phyloP scores from a whole-genome alignment of 768 basidiomycete species.

The Boletus vinaceobasis region DNA sequence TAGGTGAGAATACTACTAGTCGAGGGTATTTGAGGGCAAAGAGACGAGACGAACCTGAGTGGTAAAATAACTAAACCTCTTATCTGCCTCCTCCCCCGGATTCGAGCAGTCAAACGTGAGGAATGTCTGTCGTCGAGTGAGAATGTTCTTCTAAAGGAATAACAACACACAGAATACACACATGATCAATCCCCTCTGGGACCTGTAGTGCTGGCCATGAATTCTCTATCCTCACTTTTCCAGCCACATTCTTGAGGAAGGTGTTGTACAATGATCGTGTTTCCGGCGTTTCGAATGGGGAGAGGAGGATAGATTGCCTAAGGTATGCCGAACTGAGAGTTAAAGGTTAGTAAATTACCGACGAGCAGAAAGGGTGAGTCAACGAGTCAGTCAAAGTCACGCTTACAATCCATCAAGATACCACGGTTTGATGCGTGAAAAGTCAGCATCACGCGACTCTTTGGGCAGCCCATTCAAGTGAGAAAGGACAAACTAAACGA shows the following conservation, averaged over 20 bases:
- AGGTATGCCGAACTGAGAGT: slow-evolving; percentile 68
- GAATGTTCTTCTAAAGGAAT: not conserved
- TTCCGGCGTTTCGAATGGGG: slow-evolving; percentile 88
- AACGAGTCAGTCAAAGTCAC: slow-evolving; percentile 30
- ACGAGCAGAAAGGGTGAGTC: slow-evolving; percentile 65
- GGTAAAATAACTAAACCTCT: slow-evolving; percentile 83
- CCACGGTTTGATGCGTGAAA: slow-evolving; percentile 97
- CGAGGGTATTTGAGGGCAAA: not conserved
- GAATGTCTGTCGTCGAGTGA: slow-evolving; percentile 51
- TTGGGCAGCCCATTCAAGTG: slow-evolving; percentile 88
- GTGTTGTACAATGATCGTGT: slow-evolving; percentile 73
- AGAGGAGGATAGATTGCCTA: slow-evolving; percentile 85
- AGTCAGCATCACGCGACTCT: slow-evolving; percentile 91
- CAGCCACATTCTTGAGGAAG: slow-evolving; percentile 78
- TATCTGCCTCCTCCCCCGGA: slow-evolving; percentile 78
- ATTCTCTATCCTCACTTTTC: slow-evolving; percentile 70
- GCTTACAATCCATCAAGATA: slow-evolving; percentile 91
- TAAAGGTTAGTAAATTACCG: not conserved
- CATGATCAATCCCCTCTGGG: slow-evolving; percentile 81
- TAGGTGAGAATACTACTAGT: not conserved
- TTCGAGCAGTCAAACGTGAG: slow-evolving; percentile 67
- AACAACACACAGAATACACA: slow-evolving; percentile 30
- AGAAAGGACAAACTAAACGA: slow-evolving; percentile 72
- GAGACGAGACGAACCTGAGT: slow-evolving; percentile 56
- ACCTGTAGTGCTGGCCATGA: slow-evolving; percentile 73